phyloP scores from a whole-genome alignment of 257 asterid genomes.

The Hygrophila difformis region DNA sequence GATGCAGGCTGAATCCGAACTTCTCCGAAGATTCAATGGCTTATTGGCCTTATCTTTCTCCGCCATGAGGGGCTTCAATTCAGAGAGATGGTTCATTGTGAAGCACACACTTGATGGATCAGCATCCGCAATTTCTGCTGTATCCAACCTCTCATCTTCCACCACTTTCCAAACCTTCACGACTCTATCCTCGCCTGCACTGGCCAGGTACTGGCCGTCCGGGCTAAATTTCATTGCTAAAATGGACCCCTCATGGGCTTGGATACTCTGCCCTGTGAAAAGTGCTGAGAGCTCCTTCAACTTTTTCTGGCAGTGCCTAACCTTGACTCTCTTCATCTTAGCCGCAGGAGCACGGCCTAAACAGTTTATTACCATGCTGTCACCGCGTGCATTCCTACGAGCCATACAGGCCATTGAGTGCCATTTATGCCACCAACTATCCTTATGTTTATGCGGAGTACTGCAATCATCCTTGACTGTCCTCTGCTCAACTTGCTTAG shows the following conservation, averaged over 20 bases:
- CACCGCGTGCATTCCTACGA: slow-evolving; percentile 22
- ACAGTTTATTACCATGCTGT: slow-evolving; percentile 15
- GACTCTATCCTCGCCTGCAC: slow-evolving; percentile 79
- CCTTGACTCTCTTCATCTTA: slow-evolving; percentile 47
- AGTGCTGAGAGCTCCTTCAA: slow-evolving; percentile 80
- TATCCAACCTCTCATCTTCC: slow-evolving; percentile 65
- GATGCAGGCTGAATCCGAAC: slow-evolving; percentile 60
- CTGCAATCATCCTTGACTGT: slow-evolving; percentile 23
- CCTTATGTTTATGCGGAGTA: slow-evolving; percentile 26
- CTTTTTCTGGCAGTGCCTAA: slow-evolving; percentile 41
- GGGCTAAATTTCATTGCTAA: slow-evolving; percentile 77
- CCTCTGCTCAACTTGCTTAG: slow-evolving; percentile 18
- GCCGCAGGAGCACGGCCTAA: slow-evolving; percentile 19
- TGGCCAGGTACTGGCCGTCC: slow-evolving; percentile 75
- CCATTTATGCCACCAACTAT: slow-evolving; percentile 43
- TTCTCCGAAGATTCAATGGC: slow-evolving; percentile 16
- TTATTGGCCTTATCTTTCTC: slow-evolving; percentile 45
- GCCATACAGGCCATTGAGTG: slow-evolving; percentile 44
- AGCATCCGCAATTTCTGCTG: slow-evolving; percentile 43
- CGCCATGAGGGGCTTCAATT: slow-evolving; percentile 42
- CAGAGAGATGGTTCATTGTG: slow-evolving; percentile 59
- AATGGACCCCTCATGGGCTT: slow-evolving; percentile 79
- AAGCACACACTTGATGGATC: slow-evolving; percentile 87
- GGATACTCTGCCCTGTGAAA: slow-evolving; percentile 65
- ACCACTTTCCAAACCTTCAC: slow-evolving; percentile 81